Evolutionary conservation across 2,329 filamentous ascomycete species (phyloP).

Genomic region (Dactylella cylindrospora): DNA sequence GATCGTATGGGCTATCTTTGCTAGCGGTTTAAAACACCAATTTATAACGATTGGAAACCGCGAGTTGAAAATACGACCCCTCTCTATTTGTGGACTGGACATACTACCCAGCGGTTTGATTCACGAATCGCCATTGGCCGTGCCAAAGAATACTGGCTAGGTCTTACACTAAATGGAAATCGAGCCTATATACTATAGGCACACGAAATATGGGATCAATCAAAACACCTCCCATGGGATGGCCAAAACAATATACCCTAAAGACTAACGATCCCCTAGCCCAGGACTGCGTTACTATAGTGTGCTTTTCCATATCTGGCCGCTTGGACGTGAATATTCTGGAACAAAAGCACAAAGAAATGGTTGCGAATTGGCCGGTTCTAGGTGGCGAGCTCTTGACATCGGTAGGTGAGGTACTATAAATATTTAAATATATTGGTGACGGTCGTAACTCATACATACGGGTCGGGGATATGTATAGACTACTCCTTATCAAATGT

Average conservation of each 20-base stretch:
- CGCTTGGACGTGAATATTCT: constrained; percentile 11
- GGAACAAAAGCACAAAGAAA: constrained; percentile 15
- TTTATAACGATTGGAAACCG: no score
- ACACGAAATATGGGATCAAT: constrained; percentile 3
- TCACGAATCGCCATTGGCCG: not conserved
- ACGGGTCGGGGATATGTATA: constrained; percentile 1
- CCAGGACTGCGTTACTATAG: constrained; percentile 24
- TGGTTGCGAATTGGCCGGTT: constrained; percentile 19
- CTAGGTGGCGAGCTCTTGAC: constrained; percentile 16
- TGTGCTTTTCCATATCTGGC: constrained; percentile 20
- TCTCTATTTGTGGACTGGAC: no score
- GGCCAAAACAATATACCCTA: constrained; percentile 24
- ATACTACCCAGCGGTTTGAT: no score
- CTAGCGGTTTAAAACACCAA: no score
- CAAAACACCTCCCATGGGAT: not conserved
- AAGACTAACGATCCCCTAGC: constrained; percentile 29
- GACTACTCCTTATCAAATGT: constrained; percentile 20
- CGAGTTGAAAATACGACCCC: no score
- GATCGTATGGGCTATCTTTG: no score
- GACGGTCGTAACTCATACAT: not conserved
- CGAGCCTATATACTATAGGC: no score
- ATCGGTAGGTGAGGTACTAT: constrained; percentile 3
- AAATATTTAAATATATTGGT: not conserved
- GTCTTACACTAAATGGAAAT: not conserved
- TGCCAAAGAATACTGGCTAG: not conserved